Percentiles rank a stretch among this genome's conserved stretches.
Evolutionary conservation across 345 rosid species (phyloP).

Genomic region (Turnera subulata): DNA sequence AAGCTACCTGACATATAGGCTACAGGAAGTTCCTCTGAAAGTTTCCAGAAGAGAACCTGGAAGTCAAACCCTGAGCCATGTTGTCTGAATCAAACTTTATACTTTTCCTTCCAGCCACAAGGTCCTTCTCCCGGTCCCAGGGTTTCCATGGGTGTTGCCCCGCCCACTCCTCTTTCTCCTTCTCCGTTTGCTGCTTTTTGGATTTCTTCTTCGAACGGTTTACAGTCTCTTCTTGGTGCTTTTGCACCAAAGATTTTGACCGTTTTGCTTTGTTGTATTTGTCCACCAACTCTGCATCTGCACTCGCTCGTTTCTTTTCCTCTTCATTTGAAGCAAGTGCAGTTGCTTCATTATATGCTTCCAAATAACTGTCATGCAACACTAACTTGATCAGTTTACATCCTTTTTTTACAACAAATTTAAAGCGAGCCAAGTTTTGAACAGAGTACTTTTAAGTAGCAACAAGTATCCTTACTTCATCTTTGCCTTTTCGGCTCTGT

Average conservation of each 20-base stretch:
- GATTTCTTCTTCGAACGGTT: conserved; percentile 54
- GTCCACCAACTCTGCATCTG: conserved; percentile 83
- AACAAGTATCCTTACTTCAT: conserved; percentile 43
- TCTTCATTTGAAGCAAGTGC: conserved; percentile 78
- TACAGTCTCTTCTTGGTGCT: conserved; percentile 57
- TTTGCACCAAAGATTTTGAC: conserved; percentile 74
- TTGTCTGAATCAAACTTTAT: conserved; percentile 59
- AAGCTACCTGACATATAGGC: not conserved
- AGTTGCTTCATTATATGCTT: conserved; percentile 75
- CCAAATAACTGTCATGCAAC: conserved; percentile 55
- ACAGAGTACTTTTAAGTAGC: not conserved
- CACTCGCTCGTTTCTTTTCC: conserved; percentile 36
- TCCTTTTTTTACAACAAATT: not conserved
- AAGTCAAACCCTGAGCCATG: conserved; percentile 69
- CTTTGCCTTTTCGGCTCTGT: conserved; percentile 85
- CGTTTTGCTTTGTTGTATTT: conserved; percentile 81
- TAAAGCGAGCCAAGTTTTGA: not conserved
- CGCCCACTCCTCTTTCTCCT: conserved; percentile 79
- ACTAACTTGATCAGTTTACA: not conserved
- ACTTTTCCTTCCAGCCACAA: conserved; percentile 63
- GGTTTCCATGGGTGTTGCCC: conserved; percentile 98
- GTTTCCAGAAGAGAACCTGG: conserved; percentile 75
- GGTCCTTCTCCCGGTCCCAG: conserved; percentile 92
- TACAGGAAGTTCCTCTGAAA: conserved; percentile 47
- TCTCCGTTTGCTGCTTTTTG: conserved; percentile 36